A percentile compares a stretch with the other conserved stretches of the same genome.
phyloP scores from a whole-genome alignment of 75 land plant species.

The Selaginella tamariscina region DNA sequence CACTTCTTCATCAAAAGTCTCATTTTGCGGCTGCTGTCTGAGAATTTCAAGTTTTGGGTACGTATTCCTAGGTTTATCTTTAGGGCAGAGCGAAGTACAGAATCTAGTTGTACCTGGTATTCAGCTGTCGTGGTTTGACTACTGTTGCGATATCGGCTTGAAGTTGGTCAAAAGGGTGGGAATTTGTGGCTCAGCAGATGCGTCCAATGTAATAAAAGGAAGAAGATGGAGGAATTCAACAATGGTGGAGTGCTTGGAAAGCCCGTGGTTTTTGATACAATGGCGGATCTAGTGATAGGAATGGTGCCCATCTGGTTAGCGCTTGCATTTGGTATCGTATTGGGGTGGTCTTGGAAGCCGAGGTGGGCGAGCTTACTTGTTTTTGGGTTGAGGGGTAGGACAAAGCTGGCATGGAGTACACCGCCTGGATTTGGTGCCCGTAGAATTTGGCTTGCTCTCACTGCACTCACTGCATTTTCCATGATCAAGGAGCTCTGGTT shows the following conservation, averaged over 20 bases:
- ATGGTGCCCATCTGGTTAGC: slow-evolving; percentile 88
- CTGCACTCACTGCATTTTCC: slow-evolving; percentile 75
- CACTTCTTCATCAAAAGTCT: too few relatives aligned
- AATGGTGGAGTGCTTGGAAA: slow-evolving; percentile 16
- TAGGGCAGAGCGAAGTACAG: too few relatives aligned
- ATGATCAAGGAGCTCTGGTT: slow-evolving; percentile 46
- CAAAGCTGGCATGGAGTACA: slow-evolving; percentile 66
- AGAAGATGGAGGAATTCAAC: neutral
- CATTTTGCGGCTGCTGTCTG: too few relatives aligned
- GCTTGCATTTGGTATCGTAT: slow-evolving; percentile 62
- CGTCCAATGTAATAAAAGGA: too few relatives aligned
- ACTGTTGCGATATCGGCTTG: too few relatives aligned
- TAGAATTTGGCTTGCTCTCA: slow-evolving; percentile 80
- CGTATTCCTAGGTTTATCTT: too few relatives aligned
- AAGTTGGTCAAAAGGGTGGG: too few relatives aligned
- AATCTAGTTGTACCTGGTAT: too few relatives aligned
- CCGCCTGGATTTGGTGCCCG: slow-evolving; percentile 90
- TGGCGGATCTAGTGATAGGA: slow-evolving; percentile 52
- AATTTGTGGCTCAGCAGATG: too few relatives aligned
- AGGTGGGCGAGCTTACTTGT: slow-evolving; percentile 66
- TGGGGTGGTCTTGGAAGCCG: slow-evolving; percentile 96
- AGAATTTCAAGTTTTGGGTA: too few relatives aligned
- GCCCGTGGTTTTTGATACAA: slow-evolving; percentile 55
- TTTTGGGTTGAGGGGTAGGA: slow-evolving; percentile 48
- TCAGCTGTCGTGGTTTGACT: too few relatives aligned